Evolutionary conservation across 257 asterid species (phyloP).

Genomic region (Datura wrightii): DNA sequence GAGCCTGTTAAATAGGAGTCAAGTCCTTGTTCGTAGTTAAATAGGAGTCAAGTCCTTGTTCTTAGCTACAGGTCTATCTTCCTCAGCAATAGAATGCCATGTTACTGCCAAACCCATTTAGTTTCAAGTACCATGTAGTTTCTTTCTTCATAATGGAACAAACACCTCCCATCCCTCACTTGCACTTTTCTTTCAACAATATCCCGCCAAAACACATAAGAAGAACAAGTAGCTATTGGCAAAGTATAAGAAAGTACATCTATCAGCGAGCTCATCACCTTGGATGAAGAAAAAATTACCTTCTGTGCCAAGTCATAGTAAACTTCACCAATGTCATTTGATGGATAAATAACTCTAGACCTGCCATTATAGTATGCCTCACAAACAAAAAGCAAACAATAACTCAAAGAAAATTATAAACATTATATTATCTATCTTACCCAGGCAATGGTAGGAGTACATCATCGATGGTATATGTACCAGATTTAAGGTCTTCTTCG

Average conservation of each 20-base stretch:
- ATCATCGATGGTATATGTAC: slow-evolving; percentile 68
- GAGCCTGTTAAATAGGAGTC: slow-evolving; percentile 8
- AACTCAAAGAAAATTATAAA: slow-evolving; percentile 19
- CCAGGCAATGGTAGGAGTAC: slow-evolving; percentile 97
- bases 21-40: slow-evolving; percentile 2
- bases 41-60: slow-evolving; percentile 4
- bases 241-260: background rate
- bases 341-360: slow-evolving; percentile 83
- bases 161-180: background rate
- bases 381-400: slow-evolving; percentile 27
- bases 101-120: background rate
- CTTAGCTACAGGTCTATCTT: background rate
- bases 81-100: slow-evolving; percentile 22
- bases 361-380: slow-evolving; percentile 52
- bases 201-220: background rate
- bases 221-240: background rate
- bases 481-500: slow-evolving; percentile 78
- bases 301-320: slow-evolving; percentile 74
- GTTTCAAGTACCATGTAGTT: slow-evolving; percentile 1
- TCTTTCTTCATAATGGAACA: slow-evolving; percentile 16
- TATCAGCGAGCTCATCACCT: background rate
- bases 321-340: slow-evolving; percentile 72
- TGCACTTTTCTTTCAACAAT: background rate
- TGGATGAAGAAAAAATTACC: slow-evolving; percentile 51
- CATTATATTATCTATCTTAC: slow-evolving; percentile 47